Evolutionary conservation across 768 basidiomycete genomes (phyloP).

Genomic region (Suillus clintonianus): DNA sequence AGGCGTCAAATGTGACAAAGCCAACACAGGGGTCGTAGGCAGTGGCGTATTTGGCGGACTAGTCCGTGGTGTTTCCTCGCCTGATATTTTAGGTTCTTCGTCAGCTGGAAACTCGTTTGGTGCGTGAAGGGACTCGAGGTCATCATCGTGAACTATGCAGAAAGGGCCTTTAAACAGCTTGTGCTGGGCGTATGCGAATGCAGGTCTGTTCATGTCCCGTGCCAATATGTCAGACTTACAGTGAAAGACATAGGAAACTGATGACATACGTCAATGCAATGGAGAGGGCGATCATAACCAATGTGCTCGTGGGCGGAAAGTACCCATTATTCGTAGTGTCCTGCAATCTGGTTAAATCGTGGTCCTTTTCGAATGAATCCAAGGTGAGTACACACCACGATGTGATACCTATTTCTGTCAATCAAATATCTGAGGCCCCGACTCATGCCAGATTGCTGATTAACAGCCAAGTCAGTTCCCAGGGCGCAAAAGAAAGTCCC

Average conservation of each 20-base stretch:
- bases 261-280: conserved; percentile 54
- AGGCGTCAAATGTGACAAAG: background rate
- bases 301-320: conserved; percentile 49
- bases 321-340: conserved; percentile 51
- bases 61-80: conserved; percentile 7
- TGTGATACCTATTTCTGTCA: conserved; percentile 61
- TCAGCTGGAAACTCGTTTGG: conserved; percentile 20
- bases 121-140: conserved; percentile 27
- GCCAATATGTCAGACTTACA: background rate
- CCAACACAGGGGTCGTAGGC: background rate
- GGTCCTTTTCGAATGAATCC: conserved; percentile 1
- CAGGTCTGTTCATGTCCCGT: conserved; percentile 38
- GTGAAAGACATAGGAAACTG: background rate
- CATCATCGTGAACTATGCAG: conserved; percentile 28
- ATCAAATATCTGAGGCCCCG: conserved; percentile 63
- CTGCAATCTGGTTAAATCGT: conserved; percentile 29
- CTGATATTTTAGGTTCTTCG: conserved; percentile 20
- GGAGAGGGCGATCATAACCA: conserved; percentile 54
- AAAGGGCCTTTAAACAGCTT: conserved; percentile 53
- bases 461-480: conserved; percentile 56
- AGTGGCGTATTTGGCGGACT: conserved; percentile 16
- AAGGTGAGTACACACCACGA: conserved; percentile 41
- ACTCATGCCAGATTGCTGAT: conserved; percentile 64
- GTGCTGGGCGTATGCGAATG: conserved; percentile 57
- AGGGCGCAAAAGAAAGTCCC: conserved; percentile 63